Percentiles rank a stretch among this genome's conserved stretches.
These are phyloP conservation scores for Firmiana major DNA, from an alignment of 345 rosid genomes.

Conservation along the genomic window DNA sequence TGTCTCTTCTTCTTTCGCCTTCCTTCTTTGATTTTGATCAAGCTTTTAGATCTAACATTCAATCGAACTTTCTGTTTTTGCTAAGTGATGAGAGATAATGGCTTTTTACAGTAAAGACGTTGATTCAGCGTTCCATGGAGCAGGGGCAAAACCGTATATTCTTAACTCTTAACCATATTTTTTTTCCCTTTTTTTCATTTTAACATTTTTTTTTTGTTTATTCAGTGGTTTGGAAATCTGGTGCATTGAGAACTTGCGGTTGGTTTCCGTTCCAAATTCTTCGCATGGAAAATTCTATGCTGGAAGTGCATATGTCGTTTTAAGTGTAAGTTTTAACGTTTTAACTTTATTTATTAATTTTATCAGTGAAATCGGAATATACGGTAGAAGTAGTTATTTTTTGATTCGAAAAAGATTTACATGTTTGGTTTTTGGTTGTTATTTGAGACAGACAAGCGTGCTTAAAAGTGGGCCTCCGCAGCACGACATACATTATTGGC, in stretches of 20 bases:
- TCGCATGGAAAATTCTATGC: conserved; percentile 66
- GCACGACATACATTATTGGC: conserved; percentile 80
- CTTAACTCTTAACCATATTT: not conserved
- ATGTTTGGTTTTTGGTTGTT: not conserved
- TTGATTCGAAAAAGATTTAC: conserved; percentile 3
- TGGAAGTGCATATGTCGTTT: conserved; percentile 61
- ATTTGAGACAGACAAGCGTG: conserved; percentile 48
- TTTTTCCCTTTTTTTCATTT: not conserved
- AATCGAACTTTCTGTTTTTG: not conserved
- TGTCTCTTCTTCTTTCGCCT: too few species aligned
- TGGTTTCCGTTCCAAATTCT: conserved; percentile 54
- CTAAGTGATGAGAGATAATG: conserved; percentile 37
- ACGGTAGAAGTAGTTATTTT: not conserved
- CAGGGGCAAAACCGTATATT: conserved; percentile 62
- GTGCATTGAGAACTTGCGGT: conserved; percentile 53
- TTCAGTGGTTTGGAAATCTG: conserved; percentile 77
- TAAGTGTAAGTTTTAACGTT: conserved; percentile 44
- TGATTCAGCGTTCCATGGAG: conserved; percentile 54
- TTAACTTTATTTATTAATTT: not conserved
- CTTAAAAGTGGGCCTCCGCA: conserved; percentile 48
- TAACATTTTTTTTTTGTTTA: conserved; percentile 1
- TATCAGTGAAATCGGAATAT: conserved; percentile 1
- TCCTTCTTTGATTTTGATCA: not conserved
- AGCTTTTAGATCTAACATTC: conserved; percentile 4
- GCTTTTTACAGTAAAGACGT: conserved; percentile 35